Conservation (phyloP, 352 stramenopile species). For the Pythium brachiatum region DNA sequence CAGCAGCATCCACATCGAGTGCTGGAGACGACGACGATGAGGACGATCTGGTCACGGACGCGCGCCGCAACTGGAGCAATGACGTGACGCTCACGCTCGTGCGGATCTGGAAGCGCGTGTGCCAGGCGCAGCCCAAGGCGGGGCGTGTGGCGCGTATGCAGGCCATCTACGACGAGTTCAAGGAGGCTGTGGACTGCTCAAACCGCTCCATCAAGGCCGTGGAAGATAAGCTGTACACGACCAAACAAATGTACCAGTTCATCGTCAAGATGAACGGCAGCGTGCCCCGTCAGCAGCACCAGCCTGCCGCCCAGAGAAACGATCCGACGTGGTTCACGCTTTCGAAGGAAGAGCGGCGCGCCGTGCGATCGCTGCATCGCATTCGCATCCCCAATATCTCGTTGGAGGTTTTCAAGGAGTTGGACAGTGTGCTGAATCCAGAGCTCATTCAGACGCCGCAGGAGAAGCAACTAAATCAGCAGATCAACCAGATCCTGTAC, state of each 20-base stretch:
- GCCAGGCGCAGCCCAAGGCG: constrained; percentile 33
- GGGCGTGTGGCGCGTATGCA: constrained; percentile 44
- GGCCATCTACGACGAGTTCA: constrained; percentile 52
- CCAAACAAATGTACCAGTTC: constrained; percentile 78
- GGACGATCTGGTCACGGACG: constrained; percentile 40
- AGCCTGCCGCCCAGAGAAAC: constrained; percentile 12
- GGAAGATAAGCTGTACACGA: constrained; percentile 64
- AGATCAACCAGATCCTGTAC: constrained; percentile 2
- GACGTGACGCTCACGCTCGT: constrained; percentile 55
- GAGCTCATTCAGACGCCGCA: neutral
- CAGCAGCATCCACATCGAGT: neutral
- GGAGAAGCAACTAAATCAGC: neutral
- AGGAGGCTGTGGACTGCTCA: constrained; percentile 38
- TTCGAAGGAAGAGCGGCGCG: constrained; percentile 48
- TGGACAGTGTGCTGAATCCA: constrained; percentile 51
- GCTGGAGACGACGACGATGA: constrained; percentile 15
- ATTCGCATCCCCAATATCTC: constrained; percentile 61
- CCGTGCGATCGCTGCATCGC: constrained; percentile 48
- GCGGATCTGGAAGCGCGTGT: constrained; percentile 49
- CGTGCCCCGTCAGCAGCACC: constrained; percentile 28
- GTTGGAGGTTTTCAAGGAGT: constrained; percentile 45
- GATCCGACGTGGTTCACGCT: constrained; percentile 61
- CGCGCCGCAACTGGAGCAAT: constrained; percentile 49
- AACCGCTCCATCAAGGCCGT: constrained; percentile 55
- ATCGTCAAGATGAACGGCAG: constrained; percentile 56